These are phyloP conservation scores for Metschnikowia gelsemii DNA, from an alignment of 805 yeast species.

Conservation along the genomic window DNA sequence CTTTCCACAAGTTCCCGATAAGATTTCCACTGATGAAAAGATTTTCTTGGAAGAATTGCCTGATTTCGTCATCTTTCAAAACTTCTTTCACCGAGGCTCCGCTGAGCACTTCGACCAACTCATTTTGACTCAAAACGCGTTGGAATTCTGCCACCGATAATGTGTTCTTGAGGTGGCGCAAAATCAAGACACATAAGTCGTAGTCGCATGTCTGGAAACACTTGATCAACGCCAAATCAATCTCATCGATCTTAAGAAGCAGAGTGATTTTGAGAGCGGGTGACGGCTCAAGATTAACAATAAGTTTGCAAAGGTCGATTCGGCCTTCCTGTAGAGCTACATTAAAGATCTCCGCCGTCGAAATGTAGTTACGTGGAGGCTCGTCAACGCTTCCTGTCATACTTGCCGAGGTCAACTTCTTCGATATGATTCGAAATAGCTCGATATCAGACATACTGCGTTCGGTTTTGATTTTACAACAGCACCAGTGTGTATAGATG, in stretches of 20 bases:
- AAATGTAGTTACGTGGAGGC: slow-evolving; percentile 33
- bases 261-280: slow-evolving; percentile 56
- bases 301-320: slow-evolving; percentile 56
- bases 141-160: slow-evolving; percentile 67
- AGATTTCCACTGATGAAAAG: slow-evolving; percentile 37
- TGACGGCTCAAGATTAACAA: slow-evolving; percentile 69
- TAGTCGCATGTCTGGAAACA: slow-evolving; percentile 60
- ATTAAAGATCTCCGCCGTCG: slow-evolving; percentile 59
- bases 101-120: slow-evolving; percentile 27
- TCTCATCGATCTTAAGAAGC: slow-evolving; percentile 68
- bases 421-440: slow-evolving; percentile 49
- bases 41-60: slow-evolving; percentile 18
- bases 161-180: slow-evolving; percentile 53
- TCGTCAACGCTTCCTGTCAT: slow-evolving; percentile 13
- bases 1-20: slow-evolving; percentile 39
- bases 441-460: slow-evolving; percentile 56
- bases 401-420: slow-evolving; percentile 39
- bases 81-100: slow-evolving; percentile 32
- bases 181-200: slow-evolving; percentile 57
- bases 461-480: slow-evolving; percentile 59
- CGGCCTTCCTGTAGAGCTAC: slow-evolving; percentile 84
- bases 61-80: slow-evolving; percentile 17
- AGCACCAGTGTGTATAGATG: slow-evolving; percentile 80
- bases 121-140: slow-evolving; percentile 55
- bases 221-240: slow-evolving; percentile 64